These are phyloP conservation scores for Solanum aculeatissimum DNA, from an alignment of 305 asterid species.

Conservation along the genomic window DNA sequence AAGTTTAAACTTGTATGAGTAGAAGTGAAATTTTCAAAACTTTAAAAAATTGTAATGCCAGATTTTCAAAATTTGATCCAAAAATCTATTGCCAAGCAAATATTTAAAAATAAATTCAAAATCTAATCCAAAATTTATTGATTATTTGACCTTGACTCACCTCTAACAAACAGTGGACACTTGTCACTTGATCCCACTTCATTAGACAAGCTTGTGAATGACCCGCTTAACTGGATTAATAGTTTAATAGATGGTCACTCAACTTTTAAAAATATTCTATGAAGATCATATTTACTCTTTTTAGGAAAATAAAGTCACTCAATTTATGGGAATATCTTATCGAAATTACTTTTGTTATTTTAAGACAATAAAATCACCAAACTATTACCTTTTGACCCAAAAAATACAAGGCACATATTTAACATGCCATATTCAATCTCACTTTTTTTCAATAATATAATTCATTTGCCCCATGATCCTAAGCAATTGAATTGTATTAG, in stretches of 20 bases:
- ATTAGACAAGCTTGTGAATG: not conserved
- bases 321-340: not conserved
- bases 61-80: not conserved
- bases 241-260: not conserved
- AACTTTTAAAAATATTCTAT: not conserved
- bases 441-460: not conserved
- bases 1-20: too few relatives aligned
- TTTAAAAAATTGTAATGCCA: not conserved
- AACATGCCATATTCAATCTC: not conserved
- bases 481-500: not conserved
- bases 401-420: not conserved
- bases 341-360: not conserved
- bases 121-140: not conserved
- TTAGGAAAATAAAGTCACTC: not conserved
- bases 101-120: not conserved
- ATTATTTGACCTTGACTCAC: not conserved
- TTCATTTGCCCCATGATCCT: not conserved
- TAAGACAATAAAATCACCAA: not conserved
- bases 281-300: not conserved
- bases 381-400: not conserved
- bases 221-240: not conserved
- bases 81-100: not conserved
- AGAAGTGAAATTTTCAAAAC: not conserved
- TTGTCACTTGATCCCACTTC: not conserved
- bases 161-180: not conserved